These are phyloP conservation scores for Eucalyptus victrix DNA, from an alignment of 345 rosid species.

Conservation along the genomic window DNA sequence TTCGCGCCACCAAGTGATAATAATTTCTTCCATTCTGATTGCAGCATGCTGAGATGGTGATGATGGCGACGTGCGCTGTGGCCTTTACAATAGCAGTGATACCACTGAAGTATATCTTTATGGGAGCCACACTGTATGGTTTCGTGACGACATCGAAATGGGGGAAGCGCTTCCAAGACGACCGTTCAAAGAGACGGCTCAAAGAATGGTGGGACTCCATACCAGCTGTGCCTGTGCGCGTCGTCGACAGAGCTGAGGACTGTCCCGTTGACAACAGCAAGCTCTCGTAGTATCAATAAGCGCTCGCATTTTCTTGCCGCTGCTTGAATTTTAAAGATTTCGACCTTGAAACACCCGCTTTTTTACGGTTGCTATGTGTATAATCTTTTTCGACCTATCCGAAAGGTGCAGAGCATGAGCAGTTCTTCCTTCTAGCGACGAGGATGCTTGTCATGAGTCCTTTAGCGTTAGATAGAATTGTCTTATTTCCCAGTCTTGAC, in stretches of 20 bases:
- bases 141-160: slow-evolving; percentile 35
- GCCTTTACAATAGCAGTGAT: slow-evolving; percentile 43
- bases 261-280: neutral
- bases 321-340: neutral
- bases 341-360: neutral
- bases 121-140: slow-evolving; percentile 11
- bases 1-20: neutral
- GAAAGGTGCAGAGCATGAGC: neutral
- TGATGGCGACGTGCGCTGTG: slow-evolving; percentile 23
- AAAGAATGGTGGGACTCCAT: slow-evolving; percentile 95
- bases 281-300: neutral
- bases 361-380: neutral
- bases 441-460: neutral
- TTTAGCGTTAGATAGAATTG: neutral
- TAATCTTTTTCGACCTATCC: neutral
- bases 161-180: slow-evolving; percentile 26
- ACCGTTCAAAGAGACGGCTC: slow-evolving; percentile 48
- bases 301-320: neutral
- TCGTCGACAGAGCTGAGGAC: slow-evolving; percentile 10
- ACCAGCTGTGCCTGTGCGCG: slow-evolving; percentile 55
- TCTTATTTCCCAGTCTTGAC: too few species aligned
- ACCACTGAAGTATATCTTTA: slow-evolving; percentile 43
- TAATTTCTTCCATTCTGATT: neutral
- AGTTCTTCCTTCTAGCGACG: neutral
- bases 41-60: slow-evolving; percentile 63